Evolutionary conservation across 495 filamentous ascomycete species (phyloP).

Genomic region (Penicillium cinerascens): DNA sequence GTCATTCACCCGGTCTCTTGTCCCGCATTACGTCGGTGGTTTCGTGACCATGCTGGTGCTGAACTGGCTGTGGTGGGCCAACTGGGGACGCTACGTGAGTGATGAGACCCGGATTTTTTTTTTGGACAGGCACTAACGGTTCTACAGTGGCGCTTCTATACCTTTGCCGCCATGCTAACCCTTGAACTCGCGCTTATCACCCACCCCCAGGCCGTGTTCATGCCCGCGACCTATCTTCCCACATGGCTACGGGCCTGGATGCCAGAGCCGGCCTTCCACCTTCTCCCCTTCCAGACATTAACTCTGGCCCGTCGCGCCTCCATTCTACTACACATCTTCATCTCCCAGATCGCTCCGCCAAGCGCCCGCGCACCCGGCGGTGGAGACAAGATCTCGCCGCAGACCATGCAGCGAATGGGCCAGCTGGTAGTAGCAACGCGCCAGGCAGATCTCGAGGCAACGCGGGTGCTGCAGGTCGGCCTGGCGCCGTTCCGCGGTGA

Average conservation of each 20-base stretch:
- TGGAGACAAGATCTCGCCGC: slow-evolving; percentile 26
- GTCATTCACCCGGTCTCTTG: slow-evolving; percentile 51
- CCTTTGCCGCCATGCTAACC: slow-evolving; percentile 60
- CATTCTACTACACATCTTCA: slow-evolving; percentile 83
- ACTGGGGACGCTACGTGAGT: slow-evolving; percentile 68
- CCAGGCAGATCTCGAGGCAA: slow-evolving; percentile 61
- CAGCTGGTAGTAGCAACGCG: slow-evolving; percentile 47
- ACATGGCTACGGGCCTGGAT: slow-evolving; percentile 48
- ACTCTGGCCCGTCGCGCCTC: slow-evolving; percentile 70
- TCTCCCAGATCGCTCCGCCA: slow-evolving; percentile 66
- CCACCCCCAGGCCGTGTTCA: slow-evolving; percentile 48
- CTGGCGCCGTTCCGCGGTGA: slow-evolving; percentile 80
- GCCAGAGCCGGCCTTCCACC: slow-evolving; percentile 53
- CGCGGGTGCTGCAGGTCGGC: slow-evolving; percentile 68
- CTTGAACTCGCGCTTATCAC: slow-evolving; percentile 75
- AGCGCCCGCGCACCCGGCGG: neutral
- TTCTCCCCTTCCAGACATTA: slow-evolving; percentile 87
- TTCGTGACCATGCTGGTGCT: slow-evolving; percentile 62
- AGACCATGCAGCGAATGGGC: slow-evolving; percentile 39
- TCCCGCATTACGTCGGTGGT: slow-evolving; percentile 64
- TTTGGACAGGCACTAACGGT: neutral
- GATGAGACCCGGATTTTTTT: neutral
- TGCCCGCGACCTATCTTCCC: slow-evolving; percentile 34
- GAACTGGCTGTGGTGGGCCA: slow-evolving; percentile 73
- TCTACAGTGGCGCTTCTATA: slow-evolving; percentile 77